Conservation (phyloP, 441 rosid species). For the Syzygium syzygioides region DNA sequence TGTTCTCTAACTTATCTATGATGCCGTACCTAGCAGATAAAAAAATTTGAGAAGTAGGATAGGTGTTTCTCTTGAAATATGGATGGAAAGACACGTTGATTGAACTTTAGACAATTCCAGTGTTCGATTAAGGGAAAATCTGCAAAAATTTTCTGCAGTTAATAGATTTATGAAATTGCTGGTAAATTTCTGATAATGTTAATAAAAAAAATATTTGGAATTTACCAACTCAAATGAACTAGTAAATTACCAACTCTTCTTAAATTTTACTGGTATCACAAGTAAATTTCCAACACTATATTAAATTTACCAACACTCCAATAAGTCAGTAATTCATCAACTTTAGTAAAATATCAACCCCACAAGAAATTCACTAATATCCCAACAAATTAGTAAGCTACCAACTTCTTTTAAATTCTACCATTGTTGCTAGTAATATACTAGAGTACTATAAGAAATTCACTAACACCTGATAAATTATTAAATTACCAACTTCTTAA, state of each 20-base stretch:
- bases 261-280: fast-evolving
- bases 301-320: not conserved
- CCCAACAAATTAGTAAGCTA: not conserved
- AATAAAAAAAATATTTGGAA: not conserved
- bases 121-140: not conserved
- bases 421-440: not conserved
- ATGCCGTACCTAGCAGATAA: not conserved
- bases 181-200: not conserved
- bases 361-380: not conserved
- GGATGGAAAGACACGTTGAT: not conserved
- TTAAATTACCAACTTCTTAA: too few relatives aligned
- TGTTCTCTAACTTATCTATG: not conserved
- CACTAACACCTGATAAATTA: too few relatives aligned
- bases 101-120: fast-evolving
- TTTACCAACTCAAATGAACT: not conserved
- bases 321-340: too few relatives aligned
- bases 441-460: too few relatives aligned
- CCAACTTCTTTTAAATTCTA: not conserved
- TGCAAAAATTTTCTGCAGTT: not conserved
- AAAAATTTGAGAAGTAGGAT: not conserved
- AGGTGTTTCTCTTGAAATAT: not conserved
- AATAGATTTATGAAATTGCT: not conserved
- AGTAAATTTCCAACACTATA: not conserved
- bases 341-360: not conserved
- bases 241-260: not conserved